These are phyloP conservation scores for Saprolegnia parasitica DNA, from an alignment of 352 stramenopile genomes.

Conservation along the genomic window DNA sequence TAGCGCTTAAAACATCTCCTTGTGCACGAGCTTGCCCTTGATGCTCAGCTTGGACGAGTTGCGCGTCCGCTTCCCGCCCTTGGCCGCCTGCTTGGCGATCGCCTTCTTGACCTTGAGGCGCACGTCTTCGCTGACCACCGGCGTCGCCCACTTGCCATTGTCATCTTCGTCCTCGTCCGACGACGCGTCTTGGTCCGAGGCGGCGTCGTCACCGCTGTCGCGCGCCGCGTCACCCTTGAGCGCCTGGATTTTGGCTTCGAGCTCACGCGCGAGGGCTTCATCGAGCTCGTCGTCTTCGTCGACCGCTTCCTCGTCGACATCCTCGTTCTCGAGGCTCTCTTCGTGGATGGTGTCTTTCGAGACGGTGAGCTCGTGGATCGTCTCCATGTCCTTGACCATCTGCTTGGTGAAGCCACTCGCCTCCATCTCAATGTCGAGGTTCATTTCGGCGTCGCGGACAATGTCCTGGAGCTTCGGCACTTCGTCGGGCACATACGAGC, in stretches of 20 bases:
- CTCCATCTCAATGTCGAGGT: conserved; percentile 63
- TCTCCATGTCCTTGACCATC: conserved; percentile 59
- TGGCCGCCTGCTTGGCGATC: conserved; percentile 52
- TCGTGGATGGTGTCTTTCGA: conserved; percentile 22
- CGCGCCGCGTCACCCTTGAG: conserved; percentile 33
- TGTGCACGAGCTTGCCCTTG: conserved; percentile 80
- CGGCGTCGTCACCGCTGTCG: conserved; percentile 39
- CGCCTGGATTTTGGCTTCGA: conserved; percentile 30
- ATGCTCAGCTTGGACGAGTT: conserved; percentile 82
- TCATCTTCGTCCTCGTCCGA: conserved; percentile 19
- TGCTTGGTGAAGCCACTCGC: conserved; percentile 79
- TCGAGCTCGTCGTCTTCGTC: conserved; percentile 35
- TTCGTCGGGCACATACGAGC: conserved; percentile 81
- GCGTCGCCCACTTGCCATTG: conserved; percentile 16
- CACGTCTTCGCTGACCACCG: conserved; percentile 34
- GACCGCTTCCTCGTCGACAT: conserved; percentile 38
- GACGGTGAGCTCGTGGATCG: background rate
- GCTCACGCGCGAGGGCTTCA: conserved; percentile 33
- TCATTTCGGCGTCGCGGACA: conserved; percentile 52
- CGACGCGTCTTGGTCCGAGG: conserved; percentile 33
- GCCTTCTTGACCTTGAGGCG: conserved; percentile 61
- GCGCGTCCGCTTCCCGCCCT: conserved; percentile 52
- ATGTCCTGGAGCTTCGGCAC: conserved; percentile 63
- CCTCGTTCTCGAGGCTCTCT: conserved; percentile 33
- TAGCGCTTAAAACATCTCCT: conserved; percentile 60